Evolutionary conservation across 345 rosid genomes (phyloP), one percentile per base, ranked within the genome.

Genomic region (Ailanthus altissimus): DNA sequence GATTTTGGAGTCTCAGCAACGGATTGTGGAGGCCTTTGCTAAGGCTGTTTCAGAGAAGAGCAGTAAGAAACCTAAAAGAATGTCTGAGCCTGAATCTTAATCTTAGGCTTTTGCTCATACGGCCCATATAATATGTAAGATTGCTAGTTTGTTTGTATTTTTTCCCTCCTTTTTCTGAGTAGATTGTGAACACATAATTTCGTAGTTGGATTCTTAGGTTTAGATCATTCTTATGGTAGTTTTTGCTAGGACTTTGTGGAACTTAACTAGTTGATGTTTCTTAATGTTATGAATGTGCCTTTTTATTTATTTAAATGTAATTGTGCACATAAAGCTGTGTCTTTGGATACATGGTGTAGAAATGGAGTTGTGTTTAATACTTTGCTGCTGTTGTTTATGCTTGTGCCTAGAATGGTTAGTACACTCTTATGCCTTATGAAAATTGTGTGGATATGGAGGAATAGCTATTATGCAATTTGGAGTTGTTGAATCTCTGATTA

Each of bases 1-100:
- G 99, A 84, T 95, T 60, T 72, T 95, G 77, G 94, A 93, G 45
- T 93, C 97, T 0, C 99, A 95, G 77, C 96, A 93, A 79, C 79
- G 90, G 74, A 88, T 93, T 28, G 88, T 93, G 47, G 96, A 92
- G 67, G 86, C 97, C 0, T 93, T 95, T 77, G 89, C 96, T 0
- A 89, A 87, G 77, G 90, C 87, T 4, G 83, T 89, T 50, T 80
- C 90, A 0, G 96, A 92, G 76, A 84, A 84, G 86, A 87, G 81
- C 3, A 32, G 1, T 63, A 70, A 85, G 79, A 85, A 84, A 83
- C 74, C 79, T 2, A 83, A 60, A 80, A 87, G 85, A 76, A 85
- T 83, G 64, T 75, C 87, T 12, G 66, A 78, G 3, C 77, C 86
- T 0, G 66, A 78, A 54, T 76, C 83, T 46, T 83, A 81, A 65